A percentile compares a stretch with the other conserved stretches of the same genome.
phyloP scores from a whole-genome alignment of 805 yeast genomes.

The Cyberlindnera bimundalis region DNA sequence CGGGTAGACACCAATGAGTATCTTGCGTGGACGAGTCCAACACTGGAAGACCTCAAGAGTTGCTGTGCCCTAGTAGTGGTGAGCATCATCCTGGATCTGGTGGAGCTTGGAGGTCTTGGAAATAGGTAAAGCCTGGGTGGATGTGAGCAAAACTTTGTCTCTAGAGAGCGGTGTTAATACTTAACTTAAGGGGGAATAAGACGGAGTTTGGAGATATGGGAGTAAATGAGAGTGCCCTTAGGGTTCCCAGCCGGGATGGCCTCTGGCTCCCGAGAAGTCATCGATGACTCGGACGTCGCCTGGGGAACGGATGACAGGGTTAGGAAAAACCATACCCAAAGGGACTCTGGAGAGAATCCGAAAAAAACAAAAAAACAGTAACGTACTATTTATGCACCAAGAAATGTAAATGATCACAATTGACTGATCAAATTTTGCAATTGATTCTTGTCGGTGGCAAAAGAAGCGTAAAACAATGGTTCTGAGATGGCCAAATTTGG shows the following conservation, averaged over 20 bases:
- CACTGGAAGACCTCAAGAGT: neutral
- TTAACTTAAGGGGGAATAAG: too few species aligned
- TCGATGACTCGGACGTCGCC: slow-evolving; percentile 2
- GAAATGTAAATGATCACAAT: too few species aligned
- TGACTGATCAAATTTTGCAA: neutral
- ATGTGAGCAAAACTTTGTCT: too few species aligned
- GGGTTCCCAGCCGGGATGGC: neutral
- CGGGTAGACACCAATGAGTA: neutral
- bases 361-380: too few species aligned
- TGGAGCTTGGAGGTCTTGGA: too few species aligned
- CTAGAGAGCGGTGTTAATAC: too few species aligned
- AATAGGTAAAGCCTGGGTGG: too few species aligned
- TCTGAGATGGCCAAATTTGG: neutral
- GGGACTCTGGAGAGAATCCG: too few species aligned
- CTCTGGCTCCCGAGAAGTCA: slow-evolving; percentile 1
- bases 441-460: neutral
- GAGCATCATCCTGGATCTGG: too few species aligned
- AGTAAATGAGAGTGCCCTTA: neutral
- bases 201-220: too few species aligned
- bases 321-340: too few species aligned
- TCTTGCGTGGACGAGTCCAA: neutral
- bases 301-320: neutral
- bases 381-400: too few species aligned
- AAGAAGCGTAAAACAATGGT: neutral
- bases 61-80: neutral